These are phyloP conservation scores for Austroboletus olivaceoglutinosus DNA, from an alignment of 1,284 basidiomycete species.

Conservation along the genomic window DNA sequence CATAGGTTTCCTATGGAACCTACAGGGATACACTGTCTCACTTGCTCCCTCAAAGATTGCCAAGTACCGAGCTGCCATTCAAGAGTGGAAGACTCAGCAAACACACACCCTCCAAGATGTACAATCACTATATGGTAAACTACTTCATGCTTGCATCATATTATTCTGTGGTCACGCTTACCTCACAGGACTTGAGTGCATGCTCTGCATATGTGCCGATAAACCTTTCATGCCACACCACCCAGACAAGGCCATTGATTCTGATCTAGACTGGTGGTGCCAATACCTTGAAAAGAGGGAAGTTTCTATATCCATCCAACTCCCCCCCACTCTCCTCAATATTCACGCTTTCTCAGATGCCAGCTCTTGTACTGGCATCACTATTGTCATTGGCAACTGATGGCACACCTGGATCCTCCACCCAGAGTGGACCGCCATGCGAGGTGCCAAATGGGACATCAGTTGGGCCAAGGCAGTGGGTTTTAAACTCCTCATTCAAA, in stretches of 20 bases:
- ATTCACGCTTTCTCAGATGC: constrained; percentile 10
- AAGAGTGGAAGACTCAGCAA: background rate
- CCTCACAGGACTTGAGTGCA: constrained; percentile 5
- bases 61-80: constrained; percentile 4
- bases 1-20: constrained; percentile 10
- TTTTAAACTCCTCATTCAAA: constrained; percentile 29
- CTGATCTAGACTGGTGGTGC: constrained; percentile 10
- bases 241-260: background rate
- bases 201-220: background rate
- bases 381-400: background rate
- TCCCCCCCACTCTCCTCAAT: background rate
- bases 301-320: too few species aligned
- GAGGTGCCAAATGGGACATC: constrained; percentile 6
- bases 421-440: background rate
- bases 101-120: constrained; percentile 2
- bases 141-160: background rate
- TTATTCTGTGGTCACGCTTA: background rate
- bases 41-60: background rate
- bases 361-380: constrained; percentile 13
- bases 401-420: constrained; percentile 12
- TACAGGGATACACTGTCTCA: fast-evolving
- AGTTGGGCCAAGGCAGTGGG: constrained; percentile 14
- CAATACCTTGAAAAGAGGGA: too few species aligned
- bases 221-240: constrained; percentile 9
- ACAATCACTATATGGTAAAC: constrained; percentile 11